phyloP scores from a whole-genome alignment of 176 grass and related monocot genomes.

The Bromus sterilis region DNA sequence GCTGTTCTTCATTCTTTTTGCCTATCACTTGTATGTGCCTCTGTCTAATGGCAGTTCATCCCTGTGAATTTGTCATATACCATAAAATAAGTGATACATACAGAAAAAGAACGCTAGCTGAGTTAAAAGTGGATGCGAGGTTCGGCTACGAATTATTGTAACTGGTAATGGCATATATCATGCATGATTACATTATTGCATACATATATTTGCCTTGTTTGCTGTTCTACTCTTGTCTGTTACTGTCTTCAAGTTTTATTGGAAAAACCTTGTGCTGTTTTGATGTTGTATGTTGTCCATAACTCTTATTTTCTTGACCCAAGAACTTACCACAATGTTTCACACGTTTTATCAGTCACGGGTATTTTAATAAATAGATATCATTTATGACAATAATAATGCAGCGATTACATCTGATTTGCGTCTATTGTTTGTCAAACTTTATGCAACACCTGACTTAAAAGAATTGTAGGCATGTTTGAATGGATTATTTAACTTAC shows the following conservation, averaged over 20 bases:
- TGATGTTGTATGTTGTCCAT: background rate
- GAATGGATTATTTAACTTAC: background rate
- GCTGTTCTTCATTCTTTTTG: background rate
- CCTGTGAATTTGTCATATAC: background rate
- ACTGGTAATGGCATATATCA: background rate
- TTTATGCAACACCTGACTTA: background rate
- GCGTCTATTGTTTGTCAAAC: background rate
- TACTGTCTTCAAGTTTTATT: background rate
- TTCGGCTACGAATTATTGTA: background rate
- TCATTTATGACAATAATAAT: background rate
- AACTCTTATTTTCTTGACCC: background rate
- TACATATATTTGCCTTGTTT: background rate
- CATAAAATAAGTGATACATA: background rate
- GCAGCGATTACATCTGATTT: background rate
- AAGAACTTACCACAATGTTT: background rate
- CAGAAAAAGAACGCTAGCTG: background rate
- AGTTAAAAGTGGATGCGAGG: background rate
- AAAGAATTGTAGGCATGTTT: background rate
- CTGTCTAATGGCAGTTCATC: background rate
- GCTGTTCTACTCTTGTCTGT: background rate
- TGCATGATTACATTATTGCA: background rate
- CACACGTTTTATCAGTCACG: background rate
- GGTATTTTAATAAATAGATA: background rate
- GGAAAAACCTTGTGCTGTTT: background rate
- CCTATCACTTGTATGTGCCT: background rate